A percentile compares a stretch with the other conserved stretches of the same genome.
Evolutionary conservation across 2,329 filamentous ascomycete species (phyloP).

Genomic region (Waltergamsia citrina): DNA sequence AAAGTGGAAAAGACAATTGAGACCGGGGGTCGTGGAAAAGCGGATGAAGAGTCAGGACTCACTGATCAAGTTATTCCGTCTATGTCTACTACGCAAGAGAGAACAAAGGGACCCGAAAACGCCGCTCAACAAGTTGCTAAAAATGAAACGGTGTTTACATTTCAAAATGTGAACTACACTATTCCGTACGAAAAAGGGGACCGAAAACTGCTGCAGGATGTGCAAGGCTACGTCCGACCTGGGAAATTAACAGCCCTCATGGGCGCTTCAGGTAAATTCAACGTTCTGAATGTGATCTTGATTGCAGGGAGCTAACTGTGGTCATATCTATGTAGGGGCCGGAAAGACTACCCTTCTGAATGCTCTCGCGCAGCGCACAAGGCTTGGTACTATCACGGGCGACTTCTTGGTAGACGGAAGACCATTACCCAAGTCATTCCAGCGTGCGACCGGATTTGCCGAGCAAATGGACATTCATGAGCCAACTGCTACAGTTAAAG

Average conservation of each 20-base stretch:
- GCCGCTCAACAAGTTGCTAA: slow-evolving; percentile 40
- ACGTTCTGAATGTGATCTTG: not conserved
- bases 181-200: slow-evolving; percentile 49
- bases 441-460: slow-evolving; percentile 64
- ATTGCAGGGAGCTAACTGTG: not conserved
- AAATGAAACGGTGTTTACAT: slow-evolving; percentile 51
- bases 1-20: slow-evolving; percentile 47
- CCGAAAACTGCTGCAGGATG: slow-evolving; percentile 63
- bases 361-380: slow-evolving; percentile 65
- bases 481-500: slow-evolving; percentile 54
- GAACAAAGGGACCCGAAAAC: slow-evolving; percentile 18
- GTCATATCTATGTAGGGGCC: slow-evolving; percentile 20
- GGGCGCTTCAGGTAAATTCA: slow-evolving; percentile 39
- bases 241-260: slow-evolving; percentile 74
- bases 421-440: slow-evolving; percentile 64
- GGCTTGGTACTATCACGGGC: slow-evolving; percentile 66
- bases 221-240: slow-evolving; percentile 78
- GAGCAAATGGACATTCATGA: slow-evolving; percentile 62
- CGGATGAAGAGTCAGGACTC: slow-evolving; percentile 38
- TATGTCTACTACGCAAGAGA: slow-evolving; percentile 30
- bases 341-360: slow-evolving; percentile 72
- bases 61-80: slow-evolving; percentile 47
- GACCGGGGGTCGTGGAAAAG: slow-evolving; percentile 29
- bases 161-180: slow-evolving; percentile 38
- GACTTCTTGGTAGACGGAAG: slow-evolving; percentile 72